Percentiles rank a stretch among this genome's conserved stretches.
phyloP scores from a whole-genome alignment of 495 filamentous ascomycete genomes.

The Baudoinia panamericana region DNA sequence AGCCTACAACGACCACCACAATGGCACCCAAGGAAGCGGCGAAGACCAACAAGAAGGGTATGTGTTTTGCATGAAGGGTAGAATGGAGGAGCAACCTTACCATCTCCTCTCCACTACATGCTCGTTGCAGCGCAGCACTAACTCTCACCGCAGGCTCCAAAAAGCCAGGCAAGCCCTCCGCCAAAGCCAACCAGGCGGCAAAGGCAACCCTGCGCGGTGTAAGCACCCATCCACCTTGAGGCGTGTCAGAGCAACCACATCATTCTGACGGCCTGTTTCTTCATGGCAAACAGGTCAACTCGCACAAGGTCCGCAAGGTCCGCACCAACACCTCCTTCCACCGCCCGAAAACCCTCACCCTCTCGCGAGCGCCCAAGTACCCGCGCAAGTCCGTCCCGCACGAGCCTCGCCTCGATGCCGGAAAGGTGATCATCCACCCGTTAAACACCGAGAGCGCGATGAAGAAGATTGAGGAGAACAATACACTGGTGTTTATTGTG shows the following conservation, averaged over 20 bases:
- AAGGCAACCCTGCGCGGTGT: constrained; percentile 87
- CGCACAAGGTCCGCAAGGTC: constrained; percentile 85
- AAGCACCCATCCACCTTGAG: constrained; percentile 34
- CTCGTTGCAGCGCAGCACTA: not conserved
- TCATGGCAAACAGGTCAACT: constrained; percentile 47
- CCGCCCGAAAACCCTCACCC: constrained; percentile 84
- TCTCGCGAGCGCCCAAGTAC: constrained; percentile 89
- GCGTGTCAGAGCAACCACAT: constrained; percentile 32
- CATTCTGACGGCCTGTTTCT: constrained; percentile 34
- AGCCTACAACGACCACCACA: not conserved
- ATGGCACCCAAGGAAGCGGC: constrained; percentile 2
- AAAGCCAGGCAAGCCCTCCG: constrained; percentile 42
- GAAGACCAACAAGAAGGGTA: constrained; percentile 9
- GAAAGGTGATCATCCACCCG: constrained; percentile 51
- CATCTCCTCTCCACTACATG: not conserved
- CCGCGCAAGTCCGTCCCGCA: constrained; percentile 88
- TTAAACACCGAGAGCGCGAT: constrained; percentile 98
- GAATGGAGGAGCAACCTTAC: not conserved
- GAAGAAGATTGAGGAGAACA: constrained; percentile 99
- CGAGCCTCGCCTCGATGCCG: constrained; percentile 78
- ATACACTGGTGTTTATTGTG: constrained; percentile 98
- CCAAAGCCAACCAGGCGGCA: constrained; percentile 77
- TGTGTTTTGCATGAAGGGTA: constrained; percentile 1
- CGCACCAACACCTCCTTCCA: constrained; percentile 91
- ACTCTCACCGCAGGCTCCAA: constrained; percentile 45